Evolutionary conservation across 1,284 basidiomycete species (phyloP).

Genomic region (Irpex sp.): DNA sequence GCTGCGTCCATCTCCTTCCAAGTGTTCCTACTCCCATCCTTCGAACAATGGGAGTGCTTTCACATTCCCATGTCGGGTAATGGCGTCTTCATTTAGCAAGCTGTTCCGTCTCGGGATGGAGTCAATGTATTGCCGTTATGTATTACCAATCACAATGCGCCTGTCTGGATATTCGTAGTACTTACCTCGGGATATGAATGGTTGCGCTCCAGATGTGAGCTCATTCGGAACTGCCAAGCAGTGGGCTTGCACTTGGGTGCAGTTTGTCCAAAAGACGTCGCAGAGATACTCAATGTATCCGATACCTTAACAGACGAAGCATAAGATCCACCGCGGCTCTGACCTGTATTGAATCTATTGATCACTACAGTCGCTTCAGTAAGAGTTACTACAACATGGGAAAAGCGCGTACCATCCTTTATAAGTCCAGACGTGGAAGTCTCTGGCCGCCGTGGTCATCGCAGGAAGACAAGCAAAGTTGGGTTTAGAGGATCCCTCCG

Average conservation of each 20-base stretch:
- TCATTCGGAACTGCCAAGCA: neutral
- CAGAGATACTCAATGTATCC: neutral
- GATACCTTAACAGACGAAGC: neutral
- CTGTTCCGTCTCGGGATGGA: neutral
- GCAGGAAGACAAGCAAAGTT: neutral
- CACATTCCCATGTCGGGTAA: neutral
- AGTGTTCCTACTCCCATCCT: neutral
- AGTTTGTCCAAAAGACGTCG: neutral
- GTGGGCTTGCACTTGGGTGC: neutral
- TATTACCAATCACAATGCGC: neutral
- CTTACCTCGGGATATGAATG: too few species aligned
- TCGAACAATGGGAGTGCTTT: neutral
- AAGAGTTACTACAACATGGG: neutral
- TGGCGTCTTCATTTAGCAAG: neutral
- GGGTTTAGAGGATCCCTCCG: neutral
- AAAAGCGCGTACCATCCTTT: neutral
- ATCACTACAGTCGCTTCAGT: neutral
- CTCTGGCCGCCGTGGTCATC: neutral
- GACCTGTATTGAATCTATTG: neutral
- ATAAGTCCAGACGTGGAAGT: neutral
- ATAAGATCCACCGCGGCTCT: neutral
- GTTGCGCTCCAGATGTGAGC: neutral
- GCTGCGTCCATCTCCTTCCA: neutral
- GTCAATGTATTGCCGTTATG: neutral
- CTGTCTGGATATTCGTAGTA: neutral